These are phyloP conservation scores for Xerophyta viscosa DNA, from an alignment of 106 monocot species.

Conservation along the genomic window DNA sequence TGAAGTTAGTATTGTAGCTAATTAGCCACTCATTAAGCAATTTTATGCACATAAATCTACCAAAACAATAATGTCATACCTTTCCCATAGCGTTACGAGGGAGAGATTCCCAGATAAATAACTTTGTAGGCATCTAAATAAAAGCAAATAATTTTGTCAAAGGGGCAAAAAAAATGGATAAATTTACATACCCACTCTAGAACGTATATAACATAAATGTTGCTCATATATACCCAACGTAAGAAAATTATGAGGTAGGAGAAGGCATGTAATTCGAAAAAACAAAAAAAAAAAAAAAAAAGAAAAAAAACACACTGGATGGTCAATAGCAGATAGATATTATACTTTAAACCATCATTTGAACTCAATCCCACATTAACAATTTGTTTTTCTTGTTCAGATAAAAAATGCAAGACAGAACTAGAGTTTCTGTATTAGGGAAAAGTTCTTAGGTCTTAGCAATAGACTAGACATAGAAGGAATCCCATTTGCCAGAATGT, in stretches of 20 bases:
- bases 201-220: background rate
- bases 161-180: background rate
- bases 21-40: background rate
- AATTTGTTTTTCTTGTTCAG: background rate
- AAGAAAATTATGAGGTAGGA: too few species aligned
- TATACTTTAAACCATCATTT: too few species aligned
- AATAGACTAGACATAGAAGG: background rate
- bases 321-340: too few species aligned
- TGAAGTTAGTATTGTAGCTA: constrained; percentile 10
- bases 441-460: background rate
- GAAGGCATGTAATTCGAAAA: too few species aligned
- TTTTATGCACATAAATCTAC: background rate
- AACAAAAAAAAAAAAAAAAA: too few species aligned
- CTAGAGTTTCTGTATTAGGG: background rate
- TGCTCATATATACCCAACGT: too few species aligned
- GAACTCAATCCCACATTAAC: too few species aligned
- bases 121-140: constrained; percentile 73
- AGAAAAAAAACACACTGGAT: too few species aligned
- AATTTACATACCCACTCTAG: background rate
- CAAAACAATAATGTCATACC: constrained; percentile 24
- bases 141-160: constrained; percentile 1
- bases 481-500: too few species aligned
- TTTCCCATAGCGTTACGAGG: constrained; percentile 99
- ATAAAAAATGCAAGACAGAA: too few species aligned
- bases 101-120: constrained; percentile 76